phyloP scores from a whole-genome alignment of 1,284 basidiomycete species.

The Apiotrichum sp. region DNA sequence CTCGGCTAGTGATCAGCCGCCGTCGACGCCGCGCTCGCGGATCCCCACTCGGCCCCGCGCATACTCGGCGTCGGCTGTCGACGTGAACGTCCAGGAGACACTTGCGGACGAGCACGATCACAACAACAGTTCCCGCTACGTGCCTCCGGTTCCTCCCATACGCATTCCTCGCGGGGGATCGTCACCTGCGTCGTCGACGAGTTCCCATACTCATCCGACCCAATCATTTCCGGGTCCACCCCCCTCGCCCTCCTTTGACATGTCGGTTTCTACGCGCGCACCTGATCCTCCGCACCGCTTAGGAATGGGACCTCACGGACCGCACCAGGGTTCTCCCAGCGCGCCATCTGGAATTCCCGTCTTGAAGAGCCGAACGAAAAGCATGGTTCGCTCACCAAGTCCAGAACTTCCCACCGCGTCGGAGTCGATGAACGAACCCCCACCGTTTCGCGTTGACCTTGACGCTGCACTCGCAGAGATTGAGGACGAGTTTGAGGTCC shows the following conservation, averaged over 20 bases:
- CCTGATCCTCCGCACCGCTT: constrained; percentile 12
- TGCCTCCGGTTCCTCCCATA: background rate
- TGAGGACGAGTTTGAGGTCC: constrained; percentile 18
- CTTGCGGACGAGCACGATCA: constrained; percentile 1
- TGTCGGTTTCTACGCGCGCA: constrained; percentile 10
- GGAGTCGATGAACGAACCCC: constrained; percentile 3
- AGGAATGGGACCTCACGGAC: background rate
- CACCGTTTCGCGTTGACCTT: constrained; percentile 18
- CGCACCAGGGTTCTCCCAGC: background rate
- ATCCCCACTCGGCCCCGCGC: constrained; percentile 12
- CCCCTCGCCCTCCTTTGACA: background rate
- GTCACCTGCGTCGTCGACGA: background rate
- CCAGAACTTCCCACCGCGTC: constrained; percentile 9
- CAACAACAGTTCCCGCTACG: background rate
- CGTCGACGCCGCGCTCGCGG: constrained; percentile 7
- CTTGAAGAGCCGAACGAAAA: constrained; percentile 12
- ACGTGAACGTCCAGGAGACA: constrained; percentile 2
- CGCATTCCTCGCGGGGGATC: background rate
- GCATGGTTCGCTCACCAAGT: constrained; percentile 7
- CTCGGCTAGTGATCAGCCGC: background rate
- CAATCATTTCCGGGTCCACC: constrained; percentile 2
- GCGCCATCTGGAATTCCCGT: constrained; percentile 16
- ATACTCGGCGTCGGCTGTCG: constrained; percentile 8
- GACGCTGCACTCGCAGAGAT: constrained; percentile 18
- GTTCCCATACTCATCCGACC: background rate